Evolutionary conservation across 1,139 yeast genomes (phyloP), one percentile per base, ranked within the genome.

Genomic region (Pichia sp.): DNA sequence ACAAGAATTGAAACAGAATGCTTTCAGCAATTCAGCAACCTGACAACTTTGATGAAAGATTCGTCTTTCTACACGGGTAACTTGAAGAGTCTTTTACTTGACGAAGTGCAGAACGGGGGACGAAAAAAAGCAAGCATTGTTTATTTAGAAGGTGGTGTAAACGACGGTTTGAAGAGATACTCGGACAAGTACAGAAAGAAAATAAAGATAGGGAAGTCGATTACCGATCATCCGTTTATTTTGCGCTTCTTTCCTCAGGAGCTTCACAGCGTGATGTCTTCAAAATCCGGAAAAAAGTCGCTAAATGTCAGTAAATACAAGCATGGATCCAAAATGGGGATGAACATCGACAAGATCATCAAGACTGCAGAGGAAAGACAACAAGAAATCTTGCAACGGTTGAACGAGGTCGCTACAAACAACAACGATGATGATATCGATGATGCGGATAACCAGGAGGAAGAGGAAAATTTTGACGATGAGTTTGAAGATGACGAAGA

Each of bases 151-250:
- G 78, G 72, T 36, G 78, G 79, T 19, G 70, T 74, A 4, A 74
- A 75, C 55, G 80, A 85, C 66, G 90, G 90, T 0, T 79, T 88
- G 45, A 81, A 83, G 63, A 76, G 96, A 63, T 87, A 86, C 66
- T 80, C 90, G 3, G 96, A 88, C 68, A 77, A 76, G 64, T 88
- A 85, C 67, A 76, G 86, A 61, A 86, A 86, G 66, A 84, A 82
- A 59, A 80, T 88, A 55, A 85, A 81, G 64, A 79, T 85, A n/a
- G 93, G 93, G 1, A 78, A 86, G 54, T 84, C 95, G 3, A 80
- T 87, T 16, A 87, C 85, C 61, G 95, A 88, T 57, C 95, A 89
- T 71, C 96, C 97, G 1, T 90, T 85, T 67, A 79, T 79, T 58
- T 63, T 80, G 32, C 82, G 80, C 54, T 77, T 87, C 59, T 89